Evolutionary conservation across 441 rosid genomes (phyloP).

Genomic region (Adansonia grandidieri): DNA sequence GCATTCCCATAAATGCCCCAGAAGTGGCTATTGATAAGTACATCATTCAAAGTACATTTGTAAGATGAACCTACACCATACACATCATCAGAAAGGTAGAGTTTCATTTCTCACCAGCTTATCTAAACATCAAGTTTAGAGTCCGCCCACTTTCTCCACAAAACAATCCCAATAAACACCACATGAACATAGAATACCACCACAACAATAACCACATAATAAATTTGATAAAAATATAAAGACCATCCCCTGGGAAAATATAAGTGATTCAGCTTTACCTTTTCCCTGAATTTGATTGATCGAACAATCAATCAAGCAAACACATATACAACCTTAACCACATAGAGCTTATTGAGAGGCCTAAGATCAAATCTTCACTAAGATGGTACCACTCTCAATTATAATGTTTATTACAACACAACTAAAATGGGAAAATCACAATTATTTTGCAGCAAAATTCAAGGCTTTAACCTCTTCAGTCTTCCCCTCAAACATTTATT

Average conservation of each 20-base stretch:
- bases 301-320: neutral
- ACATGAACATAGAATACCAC: constrained; percentile 4
- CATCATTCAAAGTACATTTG: neutral
- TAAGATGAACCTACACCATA: neutral
- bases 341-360: neutral
- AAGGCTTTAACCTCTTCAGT: neutral
- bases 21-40: neutral
- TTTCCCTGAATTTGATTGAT: neutral
- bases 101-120: neutral
- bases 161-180: constrained; percentile 18
- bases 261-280: constrained; percentile 1
- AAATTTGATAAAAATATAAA: neutral
- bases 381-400: neutral
- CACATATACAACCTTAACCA: neutral
- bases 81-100: neutral
- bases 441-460: constrained; percentile 11
- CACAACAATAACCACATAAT: neutral
- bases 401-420: neutral
- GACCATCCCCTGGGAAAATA: constrained; percentile 10
- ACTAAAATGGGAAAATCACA: neutral
- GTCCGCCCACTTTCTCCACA: neutral
- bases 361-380: neutral
- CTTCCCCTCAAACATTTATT: neutral
- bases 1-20: neutral
- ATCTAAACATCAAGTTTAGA: neutral